A percentile compares a stretch with the other conserved stretches of the same genome.
phyloP scores from a whole-genome alignment of 768 basidiomycete genomes.

The Tulasnella sp. region DNA sequence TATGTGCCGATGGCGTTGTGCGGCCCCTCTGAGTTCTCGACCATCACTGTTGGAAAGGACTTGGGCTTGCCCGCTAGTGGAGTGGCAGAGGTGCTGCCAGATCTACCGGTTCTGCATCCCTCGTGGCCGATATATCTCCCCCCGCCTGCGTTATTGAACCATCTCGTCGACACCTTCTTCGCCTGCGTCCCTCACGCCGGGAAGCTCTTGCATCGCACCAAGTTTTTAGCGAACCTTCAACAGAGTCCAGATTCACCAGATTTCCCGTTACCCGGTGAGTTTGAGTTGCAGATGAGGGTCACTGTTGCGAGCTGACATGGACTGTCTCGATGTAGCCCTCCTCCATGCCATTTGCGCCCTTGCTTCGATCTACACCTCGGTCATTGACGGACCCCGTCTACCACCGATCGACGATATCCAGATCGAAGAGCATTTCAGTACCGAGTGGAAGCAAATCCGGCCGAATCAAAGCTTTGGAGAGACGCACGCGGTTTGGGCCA shows the following conservation, averaged over 20 bases:
- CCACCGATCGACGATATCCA: conserved; percentile 53
- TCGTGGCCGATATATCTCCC: conserved; percentile 68
- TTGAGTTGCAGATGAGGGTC: background rate
- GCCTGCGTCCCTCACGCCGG: conserved; percentile 72
- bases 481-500: conserved; percentile 61
- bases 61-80: background rate
- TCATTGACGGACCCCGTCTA: conserved; percentile 59
- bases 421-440: conserved; percentile 13
- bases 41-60: background rate
- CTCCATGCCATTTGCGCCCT: conserved; percentile 88
- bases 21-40: background rate
- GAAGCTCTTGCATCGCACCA: conserved; percentile 67
- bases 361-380: conserved; percentile 74
- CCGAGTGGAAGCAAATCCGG: background rate
- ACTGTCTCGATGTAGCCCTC: conserved; percentile 46
- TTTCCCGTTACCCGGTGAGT: conserved; percentile 55
- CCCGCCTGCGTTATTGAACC: conserved; percentile 61
- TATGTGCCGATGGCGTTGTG: background rate
- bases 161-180: conserved; percentile 83
- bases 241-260: conserved; percentile 69
- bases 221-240: conserved; percentile 65
- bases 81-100: conserved; percentile 2
- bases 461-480: conserved; percentile 56
- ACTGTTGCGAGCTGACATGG: background rate
- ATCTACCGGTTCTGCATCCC: conserved; percentile 40